A percentile compares a stretch with the other conserved stretches of the same genome.
These are phyloP conservation scores for barrel medic (Medicago truncatula) DNA, from an alignment of 306 rosid genomes.

Conservation along the genomic window DNA sequence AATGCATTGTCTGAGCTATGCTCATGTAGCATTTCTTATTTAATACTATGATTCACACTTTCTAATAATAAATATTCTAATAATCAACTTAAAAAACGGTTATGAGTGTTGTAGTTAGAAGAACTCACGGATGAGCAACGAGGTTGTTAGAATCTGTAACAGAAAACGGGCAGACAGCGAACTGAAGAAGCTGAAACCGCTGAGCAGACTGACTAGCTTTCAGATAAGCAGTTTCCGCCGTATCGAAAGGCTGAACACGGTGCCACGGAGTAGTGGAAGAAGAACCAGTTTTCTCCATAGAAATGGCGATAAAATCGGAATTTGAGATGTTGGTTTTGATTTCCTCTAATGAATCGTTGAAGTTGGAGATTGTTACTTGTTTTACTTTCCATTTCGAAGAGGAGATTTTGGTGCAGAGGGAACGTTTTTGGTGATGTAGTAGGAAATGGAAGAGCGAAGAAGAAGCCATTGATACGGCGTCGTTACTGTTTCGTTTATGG, in stretches of 20 bases:
- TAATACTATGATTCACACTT: neutral
- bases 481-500: neutral
- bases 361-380: constrained; percentile 74
- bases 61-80: neutral
- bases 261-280: constrained; percentile 66
- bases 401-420: constrained; percentile 43
- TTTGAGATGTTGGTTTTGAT: constrained; percentile 54
- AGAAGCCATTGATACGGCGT: constrained; percentile 41
- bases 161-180: constrained; percentile 87
- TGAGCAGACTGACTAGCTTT: constrained; percentile 77
- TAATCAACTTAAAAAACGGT: neutral
- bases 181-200: constrained; percentile 79
- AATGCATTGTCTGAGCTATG: too few relatives aligned
- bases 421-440: constrained; percentile 50
- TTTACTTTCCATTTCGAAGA: constrained; percentile 63
- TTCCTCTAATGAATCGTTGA: constrained; percentile 60
- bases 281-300: constrained; percentile 76
- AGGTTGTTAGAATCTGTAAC: constrained; percentile 54
- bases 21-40: too few relatives aligned
- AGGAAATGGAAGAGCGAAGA: constrained; percentile 38
- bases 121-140: constrained; percentile 78
- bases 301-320: constrained; percentile 76
- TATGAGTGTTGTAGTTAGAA: neutral
- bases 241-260: constrained; percentile 72
- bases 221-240: constrained; percentile 63